Evolutionary conservation across 1,284 basidiomycete species (phyloP), one percentile per base, ranked within the genome.

Genomic region (Lentinula novae-zelandiae): DNA sequence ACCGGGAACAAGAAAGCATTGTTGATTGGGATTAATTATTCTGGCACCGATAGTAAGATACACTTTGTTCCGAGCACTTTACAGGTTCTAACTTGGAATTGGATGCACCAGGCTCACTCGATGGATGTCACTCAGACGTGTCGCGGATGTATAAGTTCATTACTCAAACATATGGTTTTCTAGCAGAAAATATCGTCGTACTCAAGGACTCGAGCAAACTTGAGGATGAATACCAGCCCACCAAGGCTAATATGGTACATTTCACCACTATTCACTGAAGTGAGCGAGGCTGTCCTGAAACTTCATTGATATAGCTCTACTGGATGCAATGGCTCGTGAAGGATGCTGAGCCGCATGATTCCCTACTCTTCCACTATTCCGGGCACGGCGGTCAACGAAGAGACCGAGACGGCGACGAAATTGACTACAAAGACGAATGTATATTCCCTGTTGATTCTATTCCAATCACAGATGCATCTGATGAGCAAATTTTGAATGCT

Each of bases 311-410:
- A 39, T 15, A 57, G 60, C 27, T 57, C 15, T 52, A 51, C 17
- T 61, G 60, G 60, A 61, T 57, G 60, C 60, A 50, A 52, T 61
- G 60, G 60, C 60, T 61, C 20, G 60, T 61, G 4, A 31, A 49
- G 33, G 60, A 56, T n/a, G 54, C 54, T 20, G 46, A 57, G 17
- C 17, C 60, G 1, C 53, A 61, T n/a, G 60, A 61, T 57, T 61
- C 60, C 10, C 17, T 61, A n/a, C 52, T 61, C 39, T 61, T 61
- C 27, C 60, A 61, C 39, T 61, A 61, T 39, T 61, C 60, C 10
- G 60, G 60, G 8, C 60, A 61, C 34, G 60, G 60, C 17, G 60
- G 60, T 9, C 60, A 57, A n/a, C 60, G 53, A 12, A 39, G 38
- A 34, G 60, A 61, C 48, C 17, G 22, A 27, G 48, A 51, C 20